Conservation (phyloP, 129 eudicot genomes). For the Saussurea involucrata region DNA sequence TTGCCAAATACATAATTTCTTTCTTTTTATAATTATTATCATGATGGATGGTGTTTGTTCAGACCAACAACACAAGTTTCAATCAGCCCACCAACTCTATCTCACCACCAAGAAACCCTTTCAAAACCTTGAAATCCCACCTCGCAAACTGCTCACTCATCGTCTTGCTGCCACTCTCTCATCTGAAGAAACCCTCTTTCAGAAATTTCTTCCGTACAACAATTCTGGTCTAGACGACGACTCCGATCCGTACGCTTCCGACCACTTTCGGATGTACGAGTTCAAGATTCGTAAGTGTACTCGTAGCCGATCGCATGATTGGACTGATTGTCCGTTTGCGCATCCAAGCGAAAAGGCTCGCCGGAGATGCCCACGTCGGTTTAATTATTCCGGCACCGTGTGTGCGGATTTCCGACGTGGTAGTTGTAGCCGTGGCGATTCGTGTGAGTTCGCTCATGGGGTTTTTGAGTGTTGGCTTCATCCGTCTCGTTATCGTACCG, state of each 20-base stretch:
- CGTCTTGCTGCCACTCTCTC: constrained; percentile 17
- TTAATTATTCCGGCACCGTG: constrained; percentile 48
- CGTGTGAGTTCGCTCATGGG: constrained; percentile 77
- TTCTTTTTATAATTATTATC: not conserved
- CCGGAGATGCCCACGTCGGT: constrained; percentile 68
- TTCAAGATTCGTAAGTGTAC: constrained; percentile 79
- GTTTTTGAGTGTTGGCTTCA: constrained; percentile 91
- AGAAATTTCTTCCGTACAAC: not conserved
- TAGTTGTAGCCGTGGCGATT: constrained; percentile 56
- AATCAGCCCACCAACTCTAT: constrained; percentile 38
- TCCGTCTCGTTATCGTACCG: constrained; percentile 72
- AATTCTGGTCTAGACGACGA: constrained; percentile 16
- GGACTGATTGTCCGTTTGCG: constrained; percentile 92
- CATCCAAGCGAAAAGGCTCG: constrained; percentile 92
- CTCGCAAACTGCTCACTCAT: constrained; percentile 61
- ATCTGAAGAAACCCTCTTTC: not conserved
- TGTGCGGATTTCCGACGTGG: constrained; percentile 73
- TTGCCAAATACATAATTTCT: not conserved
- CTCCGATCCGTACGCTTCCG: constrained; percentile 61
- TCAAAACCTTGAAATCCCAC: constrained; percentile 70
- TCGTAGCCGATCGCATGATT: constrained; percentile 74
- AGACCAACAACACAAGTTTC: constrained; percentile 43
- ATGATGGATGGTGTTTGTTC: constrained; percentile 45
- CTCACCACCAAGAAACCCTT: constrained; percentile 43
- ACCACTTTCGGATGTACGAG: constrained; percentile 73